phyloP scores from a whole-genome alignment of 805 yeast genomes.

The Candida glaebosa region DNA sequence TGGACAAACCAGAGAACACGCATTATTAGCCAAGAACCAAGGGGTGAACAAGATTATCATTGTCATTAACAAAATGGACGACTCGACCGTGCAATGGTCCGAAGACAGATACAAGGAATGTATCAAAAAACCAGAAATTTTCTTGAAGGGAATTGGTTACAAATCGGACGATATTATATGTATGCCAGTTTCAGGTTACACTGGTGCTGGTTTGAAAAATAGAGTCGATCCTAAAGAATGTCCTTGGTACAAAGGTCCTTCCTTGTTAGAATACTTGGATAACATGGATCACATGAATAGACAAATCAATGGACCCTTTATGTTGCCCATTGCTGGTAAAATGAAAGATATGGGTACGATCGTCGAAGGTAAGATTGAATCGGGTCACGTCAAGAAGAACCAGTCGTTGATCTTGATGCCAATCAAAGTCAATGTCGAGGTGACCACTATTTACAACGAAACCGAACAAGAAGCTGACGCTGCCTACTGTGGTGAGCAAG shows the following conservation, averaged over 20 bases:
- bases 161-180: slow-evolving; percentile 77
- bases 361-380: slow-evolving; percentile 97
- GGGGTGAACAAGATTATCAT: slow-evolving; percentile 94
- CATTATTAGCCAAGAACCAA: slow-evolving; percentile 94
- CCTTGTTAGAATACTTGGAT: slow-evolving; percentile 88
- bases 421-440: slow-evolving; percentile 78
- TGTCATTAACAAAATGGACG: slow-evolving; percentile 98
- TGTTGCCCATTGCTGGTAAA: slow-evolving; percentile 93
- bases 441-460: slow-evolving; percentile 85
- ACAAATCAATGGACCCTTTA: slow-evolving; percentile 90
- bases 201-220: slow-evolving; percentile 95
- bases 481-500: slow-evolving; percentile 97
- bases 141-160: slow-evolving; percentile 88
- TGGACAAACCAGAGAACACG: slow-evolving; percentile 98
- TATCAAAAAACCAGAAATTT: slow-evolving; percentile 71
- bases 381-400: slow-evolving; percentile 87
- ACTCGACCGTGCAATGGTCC: slow-evolving; percentile 94
- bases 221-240: slow-evolving; percentile 66
- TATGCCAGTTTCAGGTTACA: slow-evolving; percentile 98
- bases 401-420: slow-evolving; percentile 85
- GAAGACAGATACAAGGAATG: slow-evolving; percentile 96
- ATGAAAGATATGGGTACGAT: slow-evolving; percentile 97
- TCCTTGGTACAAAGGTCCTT: slow-evolving; percentile 94
- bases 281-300: slow-evolving; percentile 77
- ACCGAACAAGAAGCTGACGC: slow-evolving; percentile 89